These are phyloP conservation scores for Wickerhamiella musiphila DNA, from an alignment of 805 yeast genomes.

Conservation along the genomic window DNA sequence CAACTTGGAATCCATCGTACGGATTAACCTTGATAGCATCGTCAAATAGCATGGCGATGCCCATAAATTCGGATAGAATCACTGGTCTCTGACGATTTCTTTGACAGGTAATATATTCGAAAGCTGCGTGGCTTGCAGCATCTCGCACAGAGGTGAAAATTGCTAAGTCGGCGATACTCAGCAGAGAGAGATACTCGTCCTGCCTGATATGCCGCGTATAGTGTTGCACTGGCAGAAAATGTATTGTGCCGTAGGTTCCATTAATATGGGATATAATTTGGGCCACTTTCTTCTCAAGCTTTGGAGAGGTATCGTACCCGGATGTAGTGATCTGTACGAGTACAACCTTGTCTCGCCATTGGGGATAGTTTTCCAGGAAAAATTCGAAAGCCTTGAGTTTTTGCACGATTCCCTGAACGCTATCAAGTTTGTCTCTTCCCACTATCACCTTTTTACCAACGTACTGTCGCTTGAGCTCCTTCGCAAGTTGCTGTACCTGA, in stretches of 20 bases:
- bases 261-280: constrained; percentile 74
- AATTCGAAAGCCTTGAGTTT: constrained; percentile 81
- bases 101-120: constrained; percentile 79
- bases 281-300: constrained; percentile 62
- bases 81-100: constrained; percentile 49
- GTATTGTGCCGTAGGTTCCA: constrained; percentile 64
- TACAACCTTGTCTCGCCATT: constrained; percentile 75
- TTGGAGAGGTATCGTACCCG: constrained; percentile 38
- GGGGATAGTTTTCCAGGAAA: constrained; percentile 80
- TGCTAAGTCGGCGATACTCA: constrained; percentile 81
- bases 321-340: constrained; percentile 86
- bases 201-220: constrained; percentile 78
- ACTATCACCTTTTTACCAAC: constrained; percentile 50
- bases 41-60: constrained; percentile 41
- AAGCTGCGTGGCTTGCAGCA: constrained; percentile 89
- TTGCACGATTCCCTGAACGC: constrained; percentile 85
- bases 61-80: constrained; percentile 83
- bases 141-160: constrained; percentile 82
- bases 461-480: constrained; percentile 35
- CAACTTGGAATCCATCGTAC: constrained; percentile 91
- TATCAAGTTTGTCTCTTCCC: constrained; percentile 85
- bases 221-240: constrained; percentile 78
- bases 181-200: constrained; percentile 74
- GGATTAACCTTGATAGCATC: constrained; percentile 71
- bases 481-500: constrained; percentile 32